Evolutionary conservation across 768 basidiomycete genomes (phyloP).

Genomic region (Suillus subalutaceus): DNA sequence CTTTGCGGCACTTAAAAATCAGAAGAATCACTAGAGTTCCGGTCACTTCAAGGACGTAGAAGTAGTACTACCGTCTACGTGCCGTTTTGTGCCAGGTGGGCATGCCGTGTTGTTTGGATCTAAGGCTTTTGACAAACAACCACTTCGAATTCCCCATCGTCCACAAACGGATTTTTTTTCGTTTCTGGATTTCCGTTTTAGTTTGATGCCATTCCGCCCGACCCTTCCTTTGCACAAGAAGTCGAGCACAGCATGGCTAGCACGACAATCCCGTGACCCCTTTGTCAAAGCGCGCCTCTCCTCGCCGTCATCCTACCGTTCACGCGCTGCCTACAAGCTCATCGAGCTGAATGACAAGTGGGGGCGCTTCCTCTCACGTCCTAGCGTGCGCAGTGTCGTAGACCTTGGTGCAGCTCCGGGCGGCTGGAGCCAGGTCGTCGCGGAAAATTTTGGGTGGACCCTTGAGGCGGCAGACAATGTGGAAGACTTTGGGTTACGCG

Average conservation of each 20-base stretch:
- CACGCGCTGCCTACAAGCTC: conserved; percentile 92
- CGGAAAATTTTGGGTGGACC: conserved; percentile 59
- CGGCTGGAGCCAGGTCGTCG: conserved; percentile 90
- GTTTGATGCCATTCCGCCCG: conserved; percentile 39
- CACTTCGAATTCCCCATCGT: neutral
- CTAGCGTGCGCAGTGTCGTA: conserved; percentile 64
- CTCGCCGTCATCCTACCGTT: conserved; percentile 58
- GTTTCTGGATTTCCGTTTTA: conserved; percentile 11
- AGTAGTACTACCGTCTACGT: neutral
- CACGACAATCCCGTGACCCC: conserved; percentile 70
- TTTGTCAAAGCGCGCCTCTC: conserved; percentile 63
- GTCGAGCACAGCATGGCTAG: conserved; percentile 59
- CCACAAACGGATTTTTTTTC: neutral
- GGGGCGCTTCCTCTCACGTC: conserved; percentile 51
- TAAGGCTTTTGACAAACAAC: conserved; percentile 7
- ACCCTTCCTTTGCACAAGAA: conserved; percentile 33
- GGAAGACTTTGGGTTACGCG: conserved; percentile 1
- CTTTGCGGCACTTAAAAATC: neutral
- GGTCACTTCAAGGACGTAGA: neutral
- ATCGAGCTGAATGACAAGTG: conserved; percentile 70
- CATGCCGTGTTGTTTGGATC: conserved; percentile 1
- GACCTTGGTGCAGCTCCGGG: conserved; percentile 94
- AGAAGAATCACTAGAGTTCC: neutral
- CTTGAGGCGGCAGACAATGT: conserved; percentile 6
- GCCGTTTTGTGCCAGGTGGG: no score